These are phyloP conservation scores for Ilyonectria destructans DNA, from an alignment of 2,329 filamentous ascomycete genomes.

Conservation along the genomic window DNA sequence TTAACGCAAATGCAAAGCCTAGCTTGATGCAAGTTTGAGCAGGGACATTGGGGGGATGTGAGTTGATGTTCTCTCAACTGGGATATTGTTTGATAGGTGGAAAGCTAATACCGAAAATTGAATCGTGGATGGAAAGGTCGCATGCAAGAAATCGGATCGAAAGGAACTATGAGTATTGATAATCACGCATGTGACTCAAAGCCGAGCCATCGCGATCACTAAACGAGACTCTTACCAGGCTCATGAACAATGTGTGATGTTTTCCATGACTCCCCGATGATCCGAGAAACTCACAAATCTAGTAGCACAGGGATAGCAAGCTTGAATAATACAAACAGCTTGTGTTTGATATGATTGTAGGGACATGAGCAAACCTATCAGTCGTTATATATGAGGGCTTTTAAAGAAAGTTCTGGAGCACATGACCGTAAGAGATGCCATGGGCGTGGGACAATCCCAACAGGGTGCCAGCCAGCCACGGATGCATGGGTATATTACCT, in stretches of 20 bases:
- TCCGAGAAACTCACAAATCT: background rate
- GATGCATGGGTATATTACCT: background rate
- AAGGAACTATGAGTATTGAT: too few relatives aligned
- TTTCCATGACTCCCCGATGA: background rate
- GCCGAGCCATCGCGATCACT: background rate
- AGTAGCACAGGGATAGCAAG: background rate
- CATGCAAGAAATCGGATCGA: background rate
- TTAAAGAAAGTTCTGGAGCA: too few relatives aligned
- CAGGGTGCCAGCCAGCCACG: background rate
- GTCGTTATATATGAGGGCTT: background rate
- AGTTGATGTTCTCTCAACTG: background rate
- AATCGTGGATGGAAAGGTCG: background rate
- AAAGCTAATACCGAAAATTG: background rate
- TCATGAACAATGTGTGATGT: background rate
- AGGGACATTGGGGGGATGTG: slow-evolving; percentile 1
- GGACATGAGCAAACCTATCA: background rate
- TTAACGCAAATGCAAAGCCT: slow-evolving; percentile 9
- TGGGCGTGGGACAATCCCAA: background rate
- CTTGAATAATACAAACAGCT: background rate
- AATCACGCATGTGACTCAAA: background rate
- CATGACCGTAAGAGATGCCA: background rate
- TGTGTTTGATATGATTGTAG: background rate
- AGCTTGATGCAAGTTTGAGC: slow-evolving; percentile 5
- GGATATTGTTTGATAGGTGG: background rate
- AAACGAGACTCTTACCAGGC: too few relatives aligned